phyloP scores from a whole-genome alignment of 2,329 filamentous ascomycete genomes.

The Knufia petricola region DNA sequence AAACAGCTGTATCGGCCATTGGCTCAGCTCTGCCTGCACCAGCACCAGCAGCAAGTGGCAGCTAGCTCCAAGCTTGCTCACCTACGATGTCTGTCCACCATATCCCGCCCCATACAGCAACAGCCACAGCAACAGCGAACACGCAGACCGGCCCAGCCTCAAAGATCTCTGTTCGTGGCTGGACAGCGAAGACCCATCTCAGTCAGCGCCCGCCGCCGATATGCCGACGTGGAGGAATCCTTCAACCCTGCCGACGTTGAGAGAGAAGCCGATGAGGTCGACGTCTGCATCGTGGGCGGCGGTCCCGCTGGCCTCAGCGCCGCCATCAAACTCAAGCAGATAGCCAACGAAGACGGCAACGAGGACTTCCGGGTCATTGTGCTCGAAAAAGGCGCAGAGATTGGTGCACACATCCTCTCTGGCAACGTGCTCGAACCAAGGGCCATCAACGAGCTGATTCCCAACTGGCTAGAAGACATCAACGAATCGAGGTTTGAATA shows the following conservation, averaged over 20 bases:
- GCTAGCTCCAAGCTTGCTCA: neutral
- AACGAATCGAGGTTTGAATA: constrained; percentile 82
- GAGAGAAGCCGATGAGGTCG: constrained; percentile 84
- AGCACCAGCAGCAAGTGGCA: neutral
- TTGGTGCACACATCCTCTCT: constrained; percentile 90
- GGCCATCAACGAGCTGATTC: constrained; percentile 79
- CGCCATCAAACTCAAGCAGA: constrained; percentile 88
- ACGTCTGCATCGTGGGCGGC: constrained; percentile 91
- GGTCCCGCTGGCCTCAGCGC: constrained; percentile 87
- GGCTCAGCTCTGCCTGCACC: neutral
- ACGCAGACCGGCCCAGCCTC: constrained; percentile 25
- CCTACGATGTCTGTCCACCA: neutral
- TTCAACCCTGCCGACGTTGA: constrained; percentile 64
- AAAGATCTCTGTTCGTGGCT: constrained; percentile 26
- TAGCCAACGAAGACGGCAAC: constrained; percentile 88
- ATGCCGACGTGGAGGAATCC: constrained; percentile 38
- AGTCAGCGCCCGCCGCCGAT: constrained; percentile 30
- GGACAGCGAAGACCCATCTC: constrained; percentile 37
- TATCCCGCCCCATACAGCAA: neutral
- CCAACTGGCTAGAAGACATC: constrained; percentile 82
- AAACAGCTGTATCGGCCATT: neutral
- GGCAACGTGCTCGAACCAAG: constrained; percentile 90
- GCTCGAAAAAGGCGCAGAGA: constrained; percentile 87
- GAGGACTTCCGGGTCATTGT: constrained; percentile 90
- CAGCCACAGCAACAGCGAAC: neutral